Percentiles rank a stretch among this genome's conserved stretches.
These are phyloP conservation scores for Annona squamosa DNA, from an alignment of 164 flowering plant genomes.

Conservation along the genomic window DNA sequence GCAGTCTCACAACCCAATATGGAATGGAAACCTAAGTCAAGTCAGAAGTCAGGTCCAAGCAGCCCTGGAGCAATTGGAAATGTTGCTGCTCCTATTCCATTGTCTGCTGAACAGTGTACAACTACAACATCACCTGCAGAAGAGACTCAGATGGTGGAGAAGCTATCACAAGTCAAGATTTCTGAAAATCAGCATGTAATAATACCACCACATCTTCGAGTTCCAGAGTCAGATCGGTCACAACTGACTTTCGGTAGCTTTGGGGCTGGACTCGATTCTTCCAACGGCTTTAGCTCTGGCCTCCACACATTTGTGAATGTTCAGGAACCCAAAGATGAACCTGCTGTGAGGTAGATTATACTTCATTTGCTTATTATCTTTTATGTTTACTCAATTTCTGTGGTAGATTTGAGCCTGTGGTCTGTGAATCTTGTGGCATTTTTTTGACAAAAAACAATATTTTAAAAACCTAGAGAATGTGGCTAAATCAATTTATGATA, in stretches of 20 bases:
- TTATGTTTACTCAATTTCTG: not conserved
- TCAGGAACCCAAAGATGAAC: slow-evolving; percentile 37
- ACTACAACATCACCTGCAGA: slow-evolving; percentile 29
- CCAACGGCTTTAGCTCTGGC: slow-evolving; percentile 25
- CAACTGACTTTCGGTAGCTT: slow-evolving; percentile 83
- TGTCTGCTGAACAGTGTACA: slow-evolving; percentile 35
- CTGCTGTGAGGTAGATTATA: slow-evolving; percentile 47
- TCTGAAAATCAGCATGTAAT: slow-evolving; percentile 70
- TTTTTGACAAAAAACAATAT: not conserved
- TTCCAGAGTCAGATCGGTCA: slow-evolving; percentile 65
- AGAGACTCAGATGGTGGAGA: slow-evolving; percentile 42
- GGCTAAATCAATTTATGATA: not conserved
- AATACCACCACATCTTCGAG: slow-evolving; percentile 84
- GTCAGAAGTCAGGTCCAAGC: slow-evolving; percentile 36
- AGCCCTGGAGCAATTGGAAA: slow-evolving; percentile 52
- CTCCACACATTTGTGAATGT: slow-evolving; percentile 22
- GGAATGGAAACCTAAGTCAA: slow-evolving; percentile 95
- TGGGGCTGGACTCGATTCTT: slow-evolving; percentile 49
- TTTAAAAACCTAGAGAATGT: not conserved
- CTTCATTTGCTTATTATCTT: not conserved
- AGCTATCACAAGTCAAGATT: slow-evolving; percentile 37
- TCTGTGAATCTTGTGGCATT: not conserved
- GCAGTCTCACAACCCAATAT: slow-evolving; percentile 56
- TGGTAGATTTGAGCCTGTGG: not conserved
- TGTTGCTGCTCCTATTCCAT: slow-evolving; percentile 34